Evolutionary conservation across 257 asterid genomes (phyloP).

Genomic region (Agastache rugosa): DNA sequence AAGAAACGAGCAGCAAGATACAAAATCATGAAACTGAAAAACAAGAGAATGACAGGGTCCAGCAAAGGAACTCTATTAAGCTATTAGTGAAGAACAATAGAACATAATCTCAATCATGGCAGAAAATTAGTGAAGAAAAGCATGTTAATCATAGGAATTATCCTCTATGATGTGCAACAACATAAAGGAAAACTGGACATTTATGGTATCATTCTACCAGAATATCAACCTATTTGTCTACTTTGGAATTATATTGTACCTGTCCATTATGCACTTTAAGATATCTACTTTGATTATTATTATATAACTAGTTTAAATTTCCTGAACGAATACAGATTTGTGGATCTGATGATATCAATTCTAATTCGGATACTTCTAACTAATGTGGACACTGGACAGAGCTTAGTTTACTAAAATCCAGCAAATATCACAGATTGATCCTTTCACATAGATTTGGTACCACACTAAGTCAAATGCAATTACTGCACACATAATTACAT

Average conservation of each 20-base stretch:
- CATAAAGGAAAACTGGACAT: constrained; percentile 15
- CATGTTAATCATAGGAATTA: neutral
- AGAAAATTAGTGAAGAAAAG: neutral
- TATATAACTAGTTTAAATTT: neutral
- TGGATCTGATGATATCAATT: neutral
- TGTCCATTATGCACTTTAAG: neutral
- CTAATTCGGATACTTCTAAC: neutral
- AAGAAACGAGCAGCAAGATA: constrained; percentile 23
- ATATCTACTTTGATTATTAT: neutral
- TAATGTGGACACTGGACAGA: neutral
- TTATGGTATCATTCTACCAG: constrained; percentile 9
- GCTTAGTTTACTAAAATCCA: constrained; percentile 17
- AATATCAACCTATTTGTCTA: neutral
- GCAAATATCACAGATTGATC: neutral
- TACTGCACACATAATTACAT: neutral
- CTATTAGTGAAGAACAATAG: neutral
- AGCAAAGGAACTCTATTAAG: neutral
- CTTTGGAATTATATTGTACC: neutral
- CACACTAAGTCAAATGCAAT: neutral
- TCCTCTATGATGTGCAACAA: constrained; percentile 23
- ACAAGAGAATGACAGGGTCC: neutral
- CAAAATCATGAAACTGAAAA: constrained; percentile 14
- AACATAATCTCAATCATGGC: constrained; percentile 7
- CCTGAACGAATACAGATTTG: neutral
- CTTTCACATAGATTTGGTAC: neutral